A percentile compares a stretch with the other conserved stretches of the same genome.
phyloP scores from a whole-genome alignment of 1,284 basidiomycete species.

The Cutaneotrichosporon dermatis region DNA sequence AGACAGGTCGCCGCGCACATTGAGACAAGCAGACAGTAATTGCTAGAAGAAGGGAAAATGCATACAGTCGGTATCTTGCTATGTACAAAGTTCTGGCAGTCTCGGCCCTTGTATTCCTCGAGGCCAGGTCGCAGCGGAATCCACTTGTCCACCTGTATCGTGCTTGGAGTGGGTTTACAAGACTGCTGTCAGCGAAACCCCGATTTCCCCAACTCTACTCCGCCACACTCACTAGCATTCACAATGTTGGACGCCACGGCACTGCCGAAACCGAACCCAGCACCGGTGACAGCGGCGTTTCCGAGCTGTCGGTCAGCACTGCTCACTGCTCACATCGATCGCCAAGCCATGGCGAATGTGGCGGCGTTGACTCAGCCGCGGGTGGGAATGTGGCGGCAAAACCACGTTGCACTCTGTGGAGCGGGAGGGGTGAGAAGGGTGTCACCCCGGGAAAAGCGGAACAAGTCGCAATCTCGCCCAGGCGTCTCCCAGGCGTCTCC shows the following conservation, averaged over 20 bases:
- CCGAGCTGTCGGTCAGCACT: slow-evolving; percentile 23
- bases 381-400: no score
- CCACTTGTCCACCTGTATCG: no score
- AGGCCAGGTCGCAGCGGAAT: background rate
- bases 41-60: background rate
- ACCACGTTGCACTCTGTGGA: no score
- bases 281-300: slow-evolving; percentile 32
- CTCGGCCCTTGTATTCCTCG: background rate
- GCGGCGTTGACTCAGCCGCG: no score
- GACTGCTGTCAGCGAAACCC: background rate
- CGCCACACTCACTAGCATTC: background rate
- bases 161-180: background rate
- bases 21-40: background rate
- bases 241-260: slow-evolving; percentile 28
- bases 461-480: no score
- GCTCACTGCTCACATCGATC: no score
- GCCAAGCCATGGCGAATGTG: no score
- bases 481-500: no score
- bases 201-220: background rate
- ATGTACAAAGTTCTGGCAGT: background rate
- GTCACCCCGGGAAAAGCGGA: no score
- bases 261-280: slow-evolving; percentile 34
- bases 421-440: no score
- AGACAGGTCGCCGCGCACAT: no score
- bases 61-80: background rate